Conservation (phyloP, 768 basidiomycete species). For the Coprinopsis strossmayeri region DNA sequence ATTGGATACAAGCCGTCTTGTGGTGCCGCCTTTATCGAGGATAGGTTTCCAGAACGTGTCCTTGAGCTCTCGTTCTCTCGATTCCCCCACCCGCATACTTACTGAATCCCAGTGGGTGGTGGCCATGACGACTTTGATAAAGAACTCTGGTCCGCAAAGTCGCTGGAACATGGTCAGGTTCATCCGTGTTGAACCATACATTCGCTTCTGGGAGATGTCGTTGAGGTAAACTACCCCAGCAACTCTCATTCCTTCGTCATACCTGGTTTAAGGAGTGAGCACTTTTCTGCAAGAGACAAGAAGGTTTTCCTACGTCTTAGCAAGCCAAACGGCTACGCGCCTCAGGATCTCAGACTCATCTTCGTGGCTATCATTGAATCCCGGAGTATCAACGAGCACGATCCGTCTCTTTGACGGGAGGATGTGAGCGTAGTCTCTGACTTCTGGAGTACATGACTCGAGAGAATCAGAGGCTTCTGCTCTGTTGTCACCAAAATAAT, state of each 20-base stretch:
- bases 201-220: conserved; percentile 9
- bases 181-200: conserved; percentile 5
- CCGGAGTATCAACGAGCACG: conserved; percentile 22
- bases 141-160: conserved; percentile 8
- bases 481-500: background rate
- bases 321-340: conserved; percentile 19
- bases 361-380: conserved; percentile 20
- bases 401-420: conserved; percentile 7
- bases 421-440: background rate
- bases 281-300: background rate
- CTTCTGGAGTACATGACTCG: background rate
- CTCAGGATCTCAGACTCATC: conserved; percentile 19
- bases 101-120: conserved; percentile 11
- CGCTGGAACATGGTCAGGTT: conserved; percentile 11
- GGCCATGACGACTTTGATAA: conserved; percentile 11
- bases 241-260: conserved; percentile 6
- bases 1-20: background rate
- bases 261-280: background rate
- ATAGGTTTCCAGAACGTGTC: conserved; percentile 14
- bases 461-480: background rate
- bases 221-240: conserved; percentile 12
- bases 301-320: conserved; percentile 11
- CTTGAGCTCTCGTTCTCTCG: conserved; percentile 12
- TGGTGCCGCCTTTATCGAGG: conserved; percentile 8
- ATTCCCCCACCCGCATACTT: background rate